Conservation (phyloP, 805 yeast genomes). For the Saturnispora bothae region DNA sequence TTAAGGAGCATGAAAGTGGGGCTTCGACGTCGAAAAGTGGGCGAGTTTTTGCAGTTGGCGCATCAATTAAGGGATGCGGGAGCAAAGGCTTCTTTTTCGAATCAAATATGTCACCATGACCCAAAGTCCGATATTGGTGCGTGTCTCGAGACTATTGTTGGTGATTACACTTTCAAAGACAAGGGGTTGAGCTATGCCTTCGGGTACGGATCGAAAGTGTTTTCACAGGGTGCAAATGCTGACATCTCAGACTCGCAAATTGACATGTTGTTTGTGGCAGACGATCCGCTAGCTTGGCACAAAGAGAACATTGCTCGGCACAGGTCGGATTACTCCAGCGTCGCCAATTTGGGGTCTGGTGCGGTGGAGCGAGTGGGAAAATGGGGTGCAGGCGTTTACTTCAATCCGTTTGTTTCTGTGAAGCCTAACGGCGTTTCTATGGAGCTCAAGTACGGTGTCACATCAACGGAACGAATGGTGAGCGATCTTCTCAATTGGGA, state of each 20-base stretch:
- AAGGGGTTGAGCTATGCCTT: slow-evolving; percentile 46
- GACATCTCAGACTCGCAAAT: slow-evolving; percentile 49
- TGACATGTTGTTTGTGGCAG: slow-evolving; percentile 77
- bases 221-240: slow-evolving; percentile 48
- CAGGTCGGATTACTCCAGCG: slow-evolving; percentile 68
- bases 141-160: neutral
- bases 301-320: slow-evolving; percentile 52
- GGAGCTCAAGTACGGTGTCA: slow-evolving; percentile 76
- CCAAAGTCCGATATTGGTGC: neutral
- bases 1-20: too few species aligned
- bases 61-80: too few species aligned
- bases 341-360: slow-evolving; percentile 50
- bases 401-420: slow-evolving; percentile 77
- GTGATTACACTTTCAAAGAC: neutral
- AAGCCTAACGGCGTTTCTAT: slow-evolving; percentile 29
- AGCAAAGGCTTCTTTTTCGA: neutral
- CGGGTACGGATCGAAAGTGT: slow-evolving; percentile 94
- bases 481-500: slow-evolving; percentile 78
- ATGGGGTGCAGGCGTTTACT: slow-evolving; percentile 83
- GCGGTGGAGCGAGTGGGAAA: slow-evolving; percentile 50
- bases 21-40: too few species aligned
- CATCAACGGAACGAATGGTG: slow-evolving; percentile 48
- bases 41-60: neutral
- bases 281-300: slow-evolving; percentile 71
- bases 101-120: slow-evolving; percentile 7